Conservation (phyloP, 1,139 yeast genomes). For the Yarrowia galli region DNA sequence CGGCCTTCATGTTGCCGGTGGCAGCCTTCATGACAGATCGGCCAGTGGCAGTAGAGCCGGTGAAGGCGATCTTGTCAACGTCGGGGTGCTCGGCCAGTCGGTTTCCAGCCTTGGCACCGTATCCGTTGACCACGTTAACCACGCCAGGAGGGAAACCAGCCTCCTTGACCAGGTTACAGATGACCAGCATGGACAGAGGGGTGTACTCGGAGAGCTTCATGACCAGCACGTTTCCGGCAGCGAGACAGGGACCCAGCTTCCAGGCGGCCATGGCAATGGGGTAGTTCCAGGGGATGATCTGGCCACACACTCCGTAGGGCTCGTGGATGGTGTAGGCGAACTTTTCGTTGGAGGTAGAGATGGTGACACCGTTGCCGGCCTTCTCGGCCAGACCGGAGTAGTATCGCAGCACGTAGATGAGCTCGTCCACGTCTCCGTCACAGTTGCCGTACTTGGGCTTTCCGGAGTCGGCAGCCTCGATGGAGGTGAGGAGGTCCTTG, state of each 20-base stretch:
- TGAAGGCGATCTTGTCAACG: slow-evolving; percentile 79
- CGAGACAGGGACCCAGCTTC: slow-evolving; percentile 78
- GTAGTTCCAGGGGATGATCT: slow-evolving; percentile 91
- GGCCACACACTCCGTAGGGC: slow-evolving; percentile 88
- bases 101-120: slow-evolving; percentile 76
- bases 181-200: slow-evolving; percentile 75
- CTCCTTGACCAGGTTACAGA: slow-evolving; percentile 66
- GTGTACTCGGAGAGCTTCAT: slow-evolving; percentile 81
- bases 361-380: slow-evolving; percentile 66
- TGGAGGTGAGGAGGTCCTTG: slow-evolving; percentile 58
- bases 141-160: slow-evolving; percentile 86
- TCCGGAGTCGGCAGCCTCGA: slow-evolving; percentile 69
- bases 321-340: slow-evolving; percentile 71
- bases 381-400: slow-evolving; percentile 90
- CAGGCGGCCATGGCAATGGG: slow-evolving; percentile 81
- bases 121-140: slow-evolving; percentile 76
- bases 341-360: slow-evolving; percentile 66
- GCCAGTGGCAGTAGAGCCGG: slow-evolving; percentile 84
- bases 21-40: slow-evolving; percentile 75
- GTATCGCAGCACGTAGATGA: slow-evolving; percentile 59
- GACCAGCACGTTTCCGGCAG: slow-evolving; percentile 78
- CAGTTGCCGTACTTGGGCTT: slow-evolving; percentile 58
- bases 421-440: slow-evolving; percentile 64
- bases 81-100: slow-evolving; percentile 72
- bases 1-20: slow-evolving; percentile 71